These are phyloP conservation scores for Amylostereum areolatum DNA, from an alignment of 1,284 basidiomycete genomes.

Conservation along the genomic window DNA sequence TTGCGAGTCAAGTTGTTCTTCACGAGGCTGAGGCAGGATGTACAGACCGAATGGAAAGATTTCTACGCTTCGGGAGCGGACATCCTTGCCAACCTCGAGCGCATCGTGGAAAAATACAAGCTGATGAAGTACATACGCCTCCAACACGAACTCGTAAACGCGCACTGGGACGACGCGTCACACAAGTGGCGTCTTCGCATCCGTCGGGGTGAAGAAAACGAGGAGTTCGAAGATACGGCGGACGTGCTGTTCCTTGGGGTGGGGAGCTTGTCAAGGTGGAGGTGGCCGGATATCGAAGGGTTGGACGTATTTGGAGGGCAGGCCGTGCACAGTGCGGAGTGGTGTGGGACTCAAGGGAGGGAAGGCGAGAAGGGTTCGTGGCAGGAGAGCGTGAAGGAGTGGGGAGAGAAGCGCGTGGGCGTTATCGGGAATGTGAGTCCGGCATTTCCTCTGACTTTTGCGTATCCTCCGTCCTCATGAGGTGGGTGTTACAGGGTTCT, in stretches of 20 bases:
- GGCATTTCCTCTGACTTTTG: not conserved
- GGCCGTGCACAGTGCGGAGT: constrained; percentile 44
- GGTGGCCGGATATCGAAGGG: constrained; percentile 49
- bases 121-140: constrained; percentile 43
- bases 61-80: constrained; percentile 50
- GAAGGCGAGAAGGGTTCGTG: constrained; percentile 23
- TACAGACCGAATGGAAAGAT: constrained; percentile 43
- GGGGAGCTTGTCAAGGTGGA: constrained; percentile 44
- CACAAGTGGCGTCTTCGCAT: constrained; percentile 48
- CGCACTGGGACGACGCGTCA: constrained; percentile 36
- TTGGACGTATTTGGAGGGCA: constrained; percentile 41
- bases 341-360: constrained; percentile 16
- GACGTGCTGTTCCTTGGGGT: constrained; percentile 43
- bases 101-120: constrained; percentile 46
- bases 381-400: constrained; percentile 36
- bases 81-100: constrained; percentile 42
- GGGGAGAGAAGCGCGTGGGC: constrained; percentile 43
- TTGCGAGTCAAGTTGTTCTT: not conserved
- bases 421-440: constrained; percentile 45
- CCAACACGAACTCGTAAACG: constrained; percentile 39
- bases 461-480: not conserved
- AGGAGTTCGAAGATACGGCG: constrained; percentile 39
- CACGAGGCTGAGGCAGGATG: not conserved
- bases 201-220: constrained; percentile 21
- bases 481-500: constrained; percentile 33